A percentile compares a stretch with the other conserved stretches of the same genome.
These are phyloP conservation scores for Metschnikowia arizonensis DNA, from an alignment of 805 yeast species.

Conservation along the genomic window DNA sequence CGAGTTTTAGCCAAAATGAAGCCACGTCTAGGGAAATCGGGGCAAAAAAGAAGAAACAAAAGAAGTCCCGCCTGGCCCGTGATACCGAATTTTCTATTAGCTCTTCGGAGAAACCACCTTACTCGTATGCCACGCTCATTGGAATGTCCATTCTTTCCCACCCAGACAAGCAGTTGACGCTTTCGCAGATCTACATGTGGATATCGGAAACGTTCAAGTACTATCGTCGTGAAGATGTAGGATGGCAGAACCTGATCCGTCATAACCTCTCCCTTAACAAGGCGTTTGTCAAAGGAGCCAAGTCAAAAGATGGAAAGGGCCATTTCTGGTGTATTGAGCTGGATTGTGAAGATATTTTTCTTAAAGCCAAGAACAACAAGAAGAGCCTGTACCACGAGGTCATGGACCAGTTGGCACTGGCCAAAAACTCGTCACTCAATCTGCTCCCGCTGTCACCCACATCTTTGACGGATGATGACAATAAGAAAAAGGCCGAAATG, in stretches of 20 bases:
- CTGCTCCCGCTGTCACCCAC: slow-evolving; percentile 18
- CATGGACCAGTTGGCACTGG: slow-evolving; percentile 35
- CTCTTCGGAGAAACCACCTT: slow-evolving; percentile 79
- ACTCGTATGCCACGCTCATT: slow-evolving; percentile 87
- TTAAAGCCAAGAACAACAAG: slow-evolving; percentile 55
- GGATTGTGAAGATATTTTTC: slow-evolving; percentile 79
- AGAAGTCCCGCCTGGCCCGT: slow-evolving; percentile 25
- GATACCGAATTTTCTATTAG: slow-evolving; percentile 41
- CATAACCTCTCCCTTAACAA: slow-evolving; percentile 91
- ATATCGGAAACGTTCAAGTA: slow-evolving; percentile 80
- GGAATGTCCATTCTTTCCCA: slow-evolving; percentile 89
- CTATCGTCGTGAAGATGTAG: slow-evolving; percentile 80
- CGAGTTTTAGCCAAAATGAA: not conserved
- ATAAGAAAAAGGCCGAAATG: not conserved
- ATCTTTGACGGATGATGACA: slow-evolving; percentile 12
- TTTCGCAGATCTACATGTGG: slow-evolving; percentile 83
- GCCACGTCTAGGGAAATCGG: not conserved
- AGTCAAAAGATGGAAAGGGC: slow-evolving; percentile 86
- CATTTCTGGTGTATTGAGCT: slow-evolving; percentile 89
- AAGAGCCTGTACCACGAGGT: slow-evolving; percentile 41
- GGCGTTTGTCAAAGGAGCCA: slow-evolving; percentile 86
- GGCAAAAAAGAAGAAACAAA: slow-evolving; percentile 24
- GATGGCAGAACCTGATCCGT: slow-evolving; percentile 97
- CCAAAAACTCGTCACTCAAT: slow-evolving; percentile 4
- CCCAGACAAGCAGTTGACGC: slow-evolving; percentile 43